These are phyloP conservation scores for Talaromyces nanjingensis DNA, from an alignment of 495 filamentous ascomycete genomes.

Conservation along the genomic window DNA sequence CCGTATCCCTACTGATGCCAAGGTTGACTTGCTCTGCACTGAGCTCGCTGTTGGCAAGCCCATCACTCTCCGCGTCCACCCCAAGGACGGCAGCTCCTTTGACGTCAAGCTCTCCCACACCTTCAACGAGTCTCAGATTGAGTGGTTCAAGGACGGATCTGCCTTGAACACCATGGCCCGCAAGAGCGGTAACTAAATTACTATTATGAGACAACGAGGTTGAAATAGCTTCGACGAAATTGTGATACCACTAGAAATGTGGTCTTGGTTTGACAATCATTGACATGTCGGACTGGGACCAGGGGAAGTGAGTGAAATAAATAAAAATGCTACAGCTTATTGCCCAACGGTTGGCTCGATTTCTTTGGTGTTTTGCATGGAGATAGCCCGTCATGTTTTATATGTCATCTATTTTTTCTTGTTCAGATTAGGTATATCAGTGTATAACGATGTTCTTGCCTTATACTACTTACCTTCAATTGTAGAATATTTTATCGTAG, in stretches of 20 bases:
- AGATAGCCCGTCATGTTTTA: constrained; percentile 37
- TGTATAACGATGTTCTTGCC: constrained; percentile 9
- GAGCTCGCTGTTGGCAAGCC: constrained; percentile 91
- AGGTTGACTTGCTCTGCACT: constrained; percentile 83
- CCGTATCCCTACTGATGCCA: constrained; percentile 89
- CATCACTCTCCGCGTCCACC: constrained; percentile 84
- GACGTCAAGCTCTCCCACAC: constrained; percentile 85
- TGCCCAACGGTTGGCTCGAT: constrained; percentile 17
- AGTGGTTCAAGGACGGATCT: constrained; percentile 97
- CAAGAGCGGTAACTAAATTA: constrained; percentile 47
- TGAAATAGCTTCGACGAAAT: neutral
- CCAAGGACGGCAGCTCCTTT: constrained; percentile 64
- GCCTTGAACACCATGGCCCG: constrained; percentile 95
- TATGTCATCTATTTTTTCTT: constrained; percentile 25
- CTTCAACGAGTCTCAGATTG: constrained; percentile 93
- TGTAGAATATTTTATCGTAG: neutral
- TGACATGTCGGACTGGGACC: neutral
- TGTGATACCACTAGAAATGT: neutral
- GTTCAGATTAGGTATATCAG: constrained; percentile 33
- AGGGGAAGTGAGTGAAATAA: neutral
- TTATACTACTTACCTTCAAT: neutral
- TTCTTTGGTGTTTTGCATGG: constrained; percentile 28
- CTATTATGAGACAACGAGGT: neutral
- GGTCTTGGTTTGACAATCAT: neutral
- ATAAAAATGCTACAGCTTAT: neutral